Conservation (phyloP, 2,329 filamentous ascomycete genomes). For the Cercospora brassicicola region DNA sequence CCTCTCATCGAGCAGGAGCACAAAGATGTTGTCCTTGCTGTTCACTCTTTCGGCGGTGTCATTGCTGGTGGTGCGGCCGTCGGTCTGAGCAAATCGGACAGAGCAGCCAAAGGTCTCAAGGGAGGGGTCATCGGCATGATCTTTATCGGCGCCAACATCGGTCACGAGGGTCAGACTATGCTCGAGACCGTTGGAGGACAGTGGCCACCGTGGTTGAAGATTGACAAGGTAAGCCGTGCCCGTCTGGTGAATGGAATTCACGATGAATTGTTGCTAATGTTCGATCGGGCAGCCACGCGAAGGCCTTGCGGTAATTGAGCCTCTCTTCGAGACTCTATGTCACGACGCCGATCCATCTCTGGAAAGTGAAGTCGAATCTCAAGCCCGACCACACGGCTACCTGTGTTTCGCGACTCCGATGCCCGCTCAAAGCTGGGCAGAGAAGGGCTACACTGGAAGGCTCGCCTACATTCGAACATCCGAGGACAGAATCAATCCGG, state of each 20-base stretch:
- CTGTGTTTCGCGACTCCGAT: not conserved
- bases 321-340: not conserved
- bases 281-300: not conserved
- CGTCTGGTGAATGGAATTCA: not conserved
- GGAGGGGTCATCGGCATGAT: not conserved
- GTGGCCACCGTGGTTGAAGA: not conserved
- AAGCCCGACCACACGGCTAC: not conserved
- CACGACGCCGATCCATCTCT: not conserved
- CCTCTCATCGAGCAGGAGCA: not conserved
- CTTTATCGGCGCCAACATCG: not conserved
- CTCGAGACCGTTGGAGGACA: not conserved
- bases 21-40: not conserved
- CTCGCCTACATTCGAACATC: not conserved
- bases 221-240: not conserved
- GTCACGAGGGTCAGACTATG: not conserved
- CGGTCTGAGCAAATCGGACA: not conserved
- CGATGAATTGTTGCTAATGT: not conserved
- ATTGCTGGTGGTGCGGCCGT: not conserved
- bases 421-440: not conserved
- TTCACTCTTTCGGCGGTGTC: not conserved
- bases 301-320: not conserved
- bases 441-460: not conserved
- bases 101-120: not conserved
- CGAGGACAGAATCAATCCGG: not conserved
- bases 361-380: not conserved